Evolutionary conservation across 2,329 filamentous ascomycete species (phyloP).

Genomic region (Chrysoporthe puriensis): DNA sequence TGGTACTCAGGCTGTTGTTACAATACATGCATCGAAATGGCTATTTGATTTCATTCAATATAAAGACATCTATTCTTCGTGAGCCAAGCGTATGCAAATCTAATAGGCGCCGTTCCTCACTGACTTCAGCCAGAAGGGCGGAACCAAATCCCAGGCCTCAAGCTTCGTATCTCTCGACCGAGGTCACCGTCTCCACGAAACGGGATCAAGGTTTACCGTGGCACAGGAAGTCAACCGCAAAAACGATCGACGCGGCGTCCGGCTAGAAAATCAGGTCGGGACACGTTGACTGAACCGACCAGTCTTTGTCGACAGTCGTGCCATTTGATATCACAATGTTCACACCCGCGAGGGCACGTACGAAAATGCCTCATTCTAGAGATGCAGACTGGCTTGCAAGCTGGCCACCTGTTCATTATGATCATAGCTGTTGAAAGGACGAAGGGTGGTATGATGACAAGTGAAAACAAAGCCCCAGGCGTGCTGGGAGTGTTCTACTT

Average conservation of each 20-base stretch:
- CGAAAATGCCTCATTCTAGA: neutral
- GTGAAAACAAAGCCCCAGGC: neutral
- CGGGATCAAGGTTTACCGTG: neutral
- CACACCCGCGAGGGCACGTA: neutral
- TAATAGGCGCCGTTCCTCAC: neutral
- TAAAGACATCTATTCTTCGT: neutral
- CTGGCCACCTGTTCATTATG: neutral
- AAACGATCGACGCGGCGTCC: neutral
- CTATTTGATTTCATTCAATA: neutral
- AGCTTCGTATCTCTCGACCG: neutral
- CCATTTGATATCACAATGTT: neutral
- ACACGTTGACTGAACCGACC: neutral
- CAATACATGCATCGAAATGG: too few relatives aligned
- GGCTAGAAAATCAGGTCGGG: too few relatives aligned
- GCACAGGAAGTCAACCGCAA: neutral
- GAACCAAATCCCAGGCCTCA: neutral
- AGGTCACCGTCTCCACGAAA: neutral
- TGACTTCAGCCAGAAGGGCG: neutral
- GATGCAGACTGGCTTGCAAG: neutral
- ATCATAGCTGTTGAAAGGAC: too few relatives aligned
- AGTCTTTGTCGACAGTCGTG: neutral
- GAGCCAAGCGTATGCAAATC: neutral
- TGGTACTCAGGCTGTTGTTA: neutral
- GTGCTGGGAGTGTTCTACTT: neutral
- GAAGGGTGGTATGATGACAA: neutral